Conservation (phyloP, 352 stramenopile genomes). For the Globisporangium splendens region DNA sequence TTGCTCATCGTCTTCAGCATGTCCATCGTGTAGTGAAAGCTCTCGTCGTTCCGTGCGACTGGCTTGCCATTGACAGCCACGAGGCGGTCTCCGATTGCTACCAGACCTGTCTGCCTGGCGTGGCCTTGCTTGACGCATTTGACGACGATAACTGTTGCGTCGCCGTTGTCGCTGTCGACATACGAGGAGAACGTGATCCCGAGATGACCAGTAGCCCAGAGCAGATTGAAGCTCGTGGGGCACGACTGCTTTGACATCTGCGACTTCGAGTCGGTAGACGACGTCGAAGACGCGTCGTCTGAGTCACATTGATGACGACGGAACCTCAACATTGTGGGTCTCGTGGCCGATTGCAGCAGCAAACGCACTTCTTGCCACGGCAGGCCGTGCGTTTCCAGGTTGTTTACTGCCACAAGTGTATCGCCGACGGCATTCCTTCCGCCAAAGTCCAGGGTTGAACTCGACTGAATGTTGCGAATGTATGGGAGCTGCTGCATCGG, state of each 20-base stretch:
- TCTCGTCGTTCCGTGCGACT: conserved; percentile 22
- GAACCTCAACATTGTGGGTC: conserved; percentile 35
- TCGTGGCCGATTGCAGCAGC: conserved; percentile 28
- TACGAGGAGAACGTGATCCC: conserved; percentile 45
- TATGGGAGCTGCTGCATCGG: not conserved
- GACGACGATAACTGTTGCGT: conserved; percentile 38
- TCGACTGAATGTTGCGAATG: conserved; percentile 12
- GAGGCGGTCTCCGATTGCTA: conserved; percentile 34
- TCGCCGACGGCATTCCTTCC: conserved; percentile 27
- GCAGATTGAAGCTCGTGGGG: conserved; percentile 29
- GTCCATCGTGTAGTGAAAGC: conserved; percentile 37
- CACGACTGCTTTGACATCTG: not conserved
- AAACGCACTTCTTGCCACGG: conserved; percentile 21
- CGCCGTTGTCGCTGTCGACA: conserved; percentile 24
- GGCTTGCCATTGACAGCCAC: conserved; percentile 31
- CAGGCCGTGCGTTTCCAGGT: conserved; percentile 23
- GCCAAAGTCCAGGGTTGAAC: conserved; percentile 30
- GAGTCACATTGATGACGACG: conserved; percentile 5
- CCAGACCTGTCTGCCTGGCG: conserved; percentile 29
- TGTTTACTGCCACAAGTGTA: conserved; percentile 36
- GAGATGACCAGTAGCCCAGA: conserved; percentile 34
- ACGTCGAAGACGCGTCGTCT: conserved; percentile 1
- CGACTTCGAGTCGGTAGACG: not conserved
- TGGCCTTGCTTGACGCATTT: conserved; percentile 33
- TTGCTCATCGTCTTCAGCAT: conserved; percentile 26